Evolutionary conservation across 1,284 basidiomycete genomes (phyloP).

Genomic region (Cryptococcus hybrid): DNA sequence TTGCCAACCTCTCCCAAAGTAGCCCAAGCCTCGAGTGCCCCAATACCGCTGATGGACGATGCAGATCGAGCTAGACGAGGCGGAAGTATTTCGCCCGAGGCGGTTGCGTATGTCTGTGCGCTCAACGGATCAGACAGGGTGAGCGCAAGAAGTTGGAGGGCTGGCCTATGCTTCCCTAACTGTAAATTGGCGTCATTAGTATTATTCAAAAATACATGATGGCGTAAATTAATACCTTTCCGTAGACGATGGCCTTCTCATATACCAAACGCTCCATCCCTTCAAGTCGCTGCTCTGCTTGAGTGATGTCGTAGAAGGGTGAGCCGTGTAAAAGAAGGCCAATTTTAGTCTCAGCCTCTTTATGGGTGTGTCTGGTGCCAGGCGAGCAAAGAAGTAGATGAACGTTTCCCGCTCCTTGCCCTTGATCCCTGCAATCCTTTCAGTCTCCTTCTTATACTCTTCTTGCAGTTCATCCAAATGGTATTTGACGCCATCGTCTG

Average conservation of each 20-base stretch:
- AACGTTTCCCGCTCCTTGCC: slow-evolving; percentile 19
- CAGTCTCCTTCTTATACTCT: slow-evolving; percentile 38
- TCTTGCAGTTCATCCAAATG: slow-evolving; percentile 49
- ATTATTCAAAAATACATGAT: not conserved
- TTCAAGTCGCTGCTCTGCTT: slow-evolving; percentile 56
- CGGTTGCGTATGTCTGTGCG: slow-evolving; percentile 76
- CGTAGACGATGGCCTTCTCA: slow-evolving; percentile 75
- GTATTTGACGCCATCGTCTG: slow-evolving; percentile 48
- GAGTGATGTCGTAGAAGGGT: slow-evolving; percentile 60
- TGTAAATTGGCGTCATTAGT: slow-evolving; percentile 33
- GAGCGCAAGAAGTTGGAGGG: slow-evolving; percentile 66
- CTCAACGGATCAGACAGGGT: slow-evolving; percentile 68
- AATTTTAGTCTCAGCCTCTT: slow-evolving; percentile 72
- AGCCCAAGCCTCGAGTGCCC: slow-evolving; percentile 57
- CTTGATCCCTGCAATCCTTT: not conserved
- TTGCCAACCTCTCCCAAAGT: slow-evolving; percentile 52
- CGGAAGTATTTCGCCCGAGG: slow-evolving; percentile 68
- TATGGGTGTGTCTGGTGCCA: slow-evolving; percentile 64
- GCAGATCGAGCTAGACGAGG: slow-evolving; percentile 59
- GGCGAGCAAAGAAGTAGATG: slow-evolving; percentile 42
- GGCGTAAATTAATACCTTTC: slow-evolving; percentile 59
- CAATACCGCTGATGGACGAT: slow-evolving; percentile 1
- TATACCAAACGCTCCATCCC: slow-evolving; percentile 58
- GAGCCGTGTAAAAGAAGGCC: slow-evolving; percentile 75
- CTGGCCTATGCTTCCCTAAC: slow-evolving; percentile 64